Evolutionary conservation across 257 asterid genomes (phyloP), one percentile per base, ranked within the genome.

Genomic region (Nicotiana noctiflora): DNA sequence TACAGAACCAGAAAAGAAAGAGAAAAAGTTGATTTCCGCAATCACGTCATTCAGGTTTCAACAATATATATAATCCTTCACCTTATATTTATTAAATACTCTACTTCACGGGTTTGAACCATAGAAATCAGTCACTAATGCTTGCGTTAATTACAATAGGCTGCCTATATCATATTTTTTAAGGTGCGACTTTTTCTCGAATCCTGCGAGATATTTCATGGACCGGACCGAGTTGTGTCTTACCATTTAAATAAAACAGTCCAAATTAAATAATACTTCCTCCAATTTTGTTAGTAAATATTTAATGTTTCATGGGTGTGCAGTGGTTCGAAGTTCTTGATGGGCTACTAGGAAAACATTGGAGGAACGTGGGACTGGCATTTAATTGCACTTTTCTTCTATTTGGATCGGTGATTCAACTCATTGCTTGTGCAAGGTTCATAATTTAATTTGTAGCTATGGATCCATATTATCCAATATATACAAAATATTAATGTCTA

Each of bases 381-480:
- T 81, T 81, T 75, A 81, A 81, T 70, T 81, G 84, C 44, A 23
- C 91, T 13, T 88, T 88, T 67, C 90, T 88, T 17, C 84, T 88
- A 44, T 88, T 86, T 80, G 90, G 91, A 60, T 86, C 89, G 0
- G 90, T 88, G 32, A 88, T 88, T 80, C 91, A 88, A 23, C 89
- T 88, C 83, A 88, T 88, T 53, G 91, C 91, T 21, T 88, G 91
- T 81, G 91, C 89, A 14, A 88, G 91, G 91, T 86, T 83, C 3
- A 0, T 67, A 37, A 37, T 2, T 67, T 5, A 12, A 27, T 67
- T 67, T 31, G 15, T 0, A 8, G 1, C 29, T 2, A 0, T 56
- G 25, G 4, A 6, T n/a, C 11, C 25, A 56, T 17, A 53, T 55
- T 55, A 55, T 18, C 21, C 61, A 55, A 55, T 55, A 18, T n/a